Base-by-base conservation (phyloP, 768 basidiomycete genomes). In the Auriculariales sp. region DNA sequence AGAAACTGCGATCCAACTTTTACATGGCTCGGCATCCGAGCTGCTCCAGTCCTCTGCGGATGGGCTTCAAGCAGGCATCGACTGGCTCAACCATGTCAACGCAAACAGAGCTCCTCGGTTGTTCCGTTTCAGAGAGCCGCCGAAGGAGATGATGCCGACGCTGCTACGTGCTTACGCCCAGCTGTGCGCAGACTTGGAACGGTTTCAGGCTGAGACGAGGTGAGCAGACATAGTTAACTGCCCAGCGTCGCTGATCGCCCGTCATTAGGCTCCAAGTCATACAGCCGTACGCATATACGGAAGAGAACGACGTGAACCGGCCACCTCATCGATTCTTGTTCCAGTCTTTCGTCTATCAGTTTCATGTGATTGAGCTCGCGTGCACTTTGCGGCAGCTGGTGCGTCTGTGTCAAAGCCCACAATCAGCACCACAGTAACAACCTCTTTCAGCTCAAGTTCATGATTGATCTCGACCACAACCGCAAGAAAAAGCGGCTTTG, bases 291-390 rank as follows among this genome's bases (percentile, higher is more conserved):
- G 67, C 71, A 3, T 58, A 64, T 10, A 68, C 69, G 0, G 75
- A 83, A 48, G 70, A 72, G 28, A 56, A 67, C 3, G 55, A 52
- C 19, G 53, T 63, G n/a, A 71, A 73, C 5, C 63, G 70, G 11
- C 77, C 75, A 0, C 74, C 78, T 0, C 83, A 86, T 61, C 74
- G 78, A 33, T 77, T 79, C 58, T 65, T 88, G 6, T 88, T 88
- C 55, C 67, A 83, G 50, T 82, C 79, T 46, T 87, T 80, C 55
- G 73, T 83, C 27, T 86, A 83, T 59, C 81, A 88, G 53, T 72
- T 67, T 49, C 73, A 74, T 51, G 55, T 70, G 46, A 67, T 71
- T 58, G 62, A 59, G 11, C 70, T 73, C 53, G 58, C 64, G 2
- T 50, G 53, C 7, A 53, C 58, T 10, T 49, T 71, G 3, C 54